These are phyloP conservation scores for Globisporangium nodosum DNA, from an alignment of 352 stramenopile species.

Conservation along the genomic window DNA sequence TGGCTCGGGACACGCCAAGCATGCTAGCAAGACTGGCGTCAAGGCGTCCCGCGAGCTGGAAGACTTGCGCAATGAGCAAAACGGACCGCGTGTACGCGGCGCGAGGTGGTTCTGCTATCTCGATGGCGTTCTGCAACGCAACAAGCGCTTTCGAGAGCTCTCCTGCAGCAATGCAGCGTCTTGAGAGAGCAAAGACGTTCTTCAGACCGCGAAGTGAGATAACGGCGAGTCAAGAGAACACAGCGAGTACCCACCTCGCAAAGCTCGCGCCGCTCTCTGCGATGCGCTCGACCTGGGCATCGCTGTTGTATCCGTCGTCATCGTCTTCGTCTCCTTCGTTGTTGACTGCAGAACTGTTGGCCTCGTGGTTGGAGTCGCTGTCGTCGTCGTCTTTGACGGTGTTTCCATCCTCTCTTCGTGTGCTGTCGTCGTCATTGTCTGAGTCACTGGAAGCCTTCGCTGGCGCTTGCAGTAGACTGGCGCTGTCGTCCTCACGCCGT, in stretches of 20 bases:
- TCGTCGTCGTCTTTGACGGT: not conserved
- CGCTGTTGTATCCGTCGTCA: slow-evolving; percentile 10
- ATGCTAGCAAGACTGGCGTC: slow-evolving; percentile 31
- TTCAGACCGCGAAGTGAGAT: not conserved
- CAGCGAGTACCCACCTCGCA: slow-evolving; percentile 6
- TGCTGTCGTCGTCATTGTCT: slow-evolving; percentile 1
- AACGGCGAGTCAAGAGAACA: not conserved
- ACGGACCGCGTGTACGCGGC: slow-evolving; percentile 23
- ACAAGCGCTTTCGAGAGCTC: slow-evolving; percentile 35
- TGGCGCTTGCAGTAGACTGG: not conserved
- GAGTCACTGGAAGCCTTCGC: not conserved
- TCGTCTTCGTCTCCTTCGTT: not conserved
- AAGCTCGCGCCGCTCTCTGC: slow-evolving; percentile 21
- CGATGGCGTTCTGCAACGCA: slow-evolving; percentile 36
- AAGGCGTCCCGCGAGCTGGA: slow-evolving; percentile 21
- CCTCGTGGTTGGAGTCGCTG: too few species aligned
- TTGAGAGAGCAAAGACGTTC: slow-evolving; percentile 2
- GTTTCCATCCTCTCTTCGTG: too few species aligned
- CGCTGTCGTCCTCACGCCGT: too few species aligned
- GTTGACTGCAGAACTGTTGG: not conserved
- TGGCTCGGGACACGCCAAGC: slow-evolving; percentile 32
- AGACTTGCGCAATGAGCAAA: slow-evolving; percentile 37
- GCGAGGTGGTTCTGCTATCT: slow-evolving; percentile 25
- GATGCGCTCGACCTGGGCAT: slow-evolving; percentile 13
- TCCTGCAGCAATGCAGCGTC: slow-evolving; percentile 34